phyloP scores from a whole-genome alignment of 352 stramenopile species.

The Phytophthora uliginosa region DNA sequence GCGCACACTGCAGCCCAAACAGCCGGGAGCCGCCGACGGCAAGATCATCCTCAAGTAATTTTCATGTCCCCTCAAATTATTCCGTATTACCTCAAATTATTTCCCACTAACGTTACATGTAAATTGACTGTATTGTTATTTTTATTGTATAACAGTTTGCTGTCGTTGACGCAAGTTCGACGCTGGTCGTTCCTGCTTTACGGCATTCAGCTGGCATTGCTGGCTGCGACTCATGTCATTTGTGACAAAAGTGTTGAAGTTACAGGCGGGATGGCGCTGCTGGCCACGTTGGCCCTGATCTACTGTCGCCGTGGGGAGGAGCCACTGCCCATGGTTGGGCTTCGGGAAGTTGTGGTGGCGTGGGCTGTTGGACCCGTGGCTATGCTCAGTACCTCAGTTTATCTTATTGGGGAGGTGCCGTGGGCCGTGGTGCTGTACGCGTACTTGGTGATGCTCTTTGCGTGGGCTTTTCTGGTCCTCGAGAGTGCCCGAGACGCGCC shows the following conservation, averaged over 20 bases:
- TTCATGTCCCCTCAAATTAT: slow-evolving; percentile 1
- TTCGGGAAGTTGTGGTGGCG: slow-evolving; percentile 65
- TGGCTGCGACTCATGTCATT: slow-evolving; percentile 50
- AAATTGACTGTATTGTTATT: slow-evolving; percentile 3
- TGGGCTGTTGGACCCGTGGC: slow-evolving; percentile 59
- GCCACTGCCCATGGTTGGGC: slow-evolving; percentile 49
- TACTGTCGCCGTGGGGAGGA: slow-evolving; percentile 60
- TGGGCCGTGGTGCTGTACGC: slow-evolving; percentile 65
- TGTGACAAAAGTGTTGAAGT: slow-evolving; percentile 47
- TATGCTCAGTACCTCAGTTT: slow-evolving; percentile 64
- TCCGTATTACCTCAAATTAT: slow-evolving; percentile 6
- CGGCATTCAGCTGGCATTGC: slow-evolving; percentile 48
- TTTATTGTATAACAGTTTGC: slow-evolving; percentile 45
- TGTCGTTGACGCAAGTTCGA: slow-evolving; percentile 78
- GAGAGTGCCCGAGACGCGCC: slow-evolving; percentile 81
- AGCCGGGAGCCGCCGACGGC: slow-evolving; percentile 33
- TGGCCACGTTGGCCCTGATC: slow-evolving; percentile 58
- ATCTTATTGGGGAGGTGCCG: slow-evolving; percentile 54
- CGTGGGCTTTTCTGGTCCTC: slow-evolving; percentile 66
- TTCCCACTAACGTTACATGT: neutral
- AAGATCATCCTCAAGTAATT: slow-evolving; percentile 78
- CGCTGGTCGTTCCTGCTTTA: slow-evolving; percentile 77
- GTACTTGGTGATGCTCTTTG: slow-evolving; percentile 69
- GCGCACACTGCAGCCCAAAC: slow-evolving; percentile 59
- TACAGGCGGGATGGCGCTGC: slow-evolving; percentile 34